Conservation (phyloP, 1,284 basidiomycete genomes). For the Apiotrichum laibachii region DNA sequence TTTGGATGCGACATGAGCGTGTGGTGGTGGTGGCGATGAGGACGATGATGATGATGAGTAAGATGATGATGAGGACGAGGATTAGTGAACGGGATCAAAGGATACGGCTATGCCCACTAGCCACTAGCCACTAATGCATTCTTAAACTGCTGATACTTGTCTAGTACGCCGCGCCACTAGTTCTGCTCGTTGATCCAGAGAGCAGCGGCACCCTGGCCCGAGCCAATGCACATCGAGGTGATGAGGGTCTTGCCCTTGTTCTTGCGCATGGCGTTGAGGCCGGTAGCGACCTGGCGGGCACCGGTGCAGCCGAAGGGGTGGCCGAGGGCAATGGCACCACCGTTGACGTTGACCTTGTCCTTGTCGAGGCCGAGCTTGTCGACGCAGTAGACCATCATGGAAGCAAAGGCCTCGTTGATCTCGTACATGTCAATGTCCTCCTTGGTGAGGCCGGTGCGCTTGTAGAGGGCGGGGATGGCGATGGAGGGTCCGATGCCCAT, state of each 20-base stretch:
- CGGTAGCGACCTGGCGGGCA: conserved; percentile 78
- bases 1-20: no score
- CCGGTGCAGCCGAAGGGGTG: conserved; percentile 62
- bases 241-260: conserved; percentile 75
- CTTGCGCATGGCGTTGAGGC: conserved; percentile 70
- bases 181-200: conserved; percentile 7
- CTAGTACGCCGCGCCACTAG: not conserved
- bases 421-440: conserved; percentile 84
- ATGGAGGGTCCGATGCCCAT: conserved; percentile 84
- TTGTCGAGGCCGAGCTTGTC: conserved; percentile 66
- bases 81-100: no score
- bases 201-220: not conserved
- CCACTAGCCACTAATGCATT: no score
- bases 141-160: no score
- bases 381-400: conserved; percentile 73
- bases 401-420: conserved; percentile 79
- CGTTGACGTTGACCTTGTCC: conserved; percentile 79
- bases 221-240: conserved; percentile 49
- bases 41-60: no score
- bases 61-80: no score
- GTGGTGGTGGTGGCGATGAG: no score
- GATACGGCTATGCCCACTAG: no score
- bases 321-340: conserved; percentile 67
- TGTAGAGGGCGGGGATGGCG: conserved; percentile 71
- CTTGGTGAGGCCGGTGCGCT: conserved; percentile 63